Base-by-base conservation (phyloP, 805 yeast species). In the Peterozyma toletana region DNA sequence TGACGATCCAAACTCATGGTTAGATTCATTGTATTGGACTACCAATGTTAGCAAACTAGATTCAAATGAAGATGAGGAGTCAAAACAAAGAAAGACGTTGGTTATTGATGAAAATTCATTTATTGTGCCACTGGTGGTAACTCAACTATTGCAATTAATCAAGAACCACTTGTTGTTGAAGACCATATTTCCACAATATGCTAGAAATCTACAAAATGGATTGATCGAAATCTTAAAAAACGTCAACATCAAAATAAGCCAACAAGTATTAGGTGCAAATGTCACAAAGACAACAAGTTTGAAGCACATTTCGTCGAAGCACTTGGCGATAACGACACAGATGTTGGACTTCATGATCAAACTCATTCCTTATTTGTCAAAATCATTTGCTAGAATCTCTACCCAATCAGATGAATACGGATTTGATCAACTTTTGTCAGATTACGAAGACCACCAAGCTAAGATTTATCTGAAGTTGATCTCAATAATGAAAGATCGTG, bases 211-310 rank as follows among this genome's bases (percentile, higher is more conserved):
- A 36, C 78, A 75, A 45, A 63, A 63, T 27, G 64, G 71, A 46
- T 41, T 77, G 29, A 42, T 64, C 5, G 78, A 72, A 38, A 51
- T 78, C n/a, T 50, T 81, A 37, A 70, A 71, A 36, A 60, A 72
- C 10, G 62, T 76, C 53, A 82, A 83, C 51, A 58, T 76, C 14
- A 74, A 79, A 47, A 64, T 76, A 5, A 71, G 76, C 3, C 76
- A 77, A 48, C 75, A 85, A 4, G 80, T 85, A 35, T 63, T 85
- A 33, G 83, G 81, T 37, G 88, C 90, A 1, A 86, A 85, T 36
- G 91, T 91, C 1, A 82, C 86, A 2, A 62, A 78, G 49, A 76
- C 89, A 0, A 86, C 91, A 0, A 88, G 86, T 0, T 64, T 84
- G 41, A 78, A 74, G 49, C 89, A 83, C 54, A 83, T 85, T 41